Evolutionary conservation across 768 basidiomycete genomes (phyloP), one percentile per base, ranked within the genome.

Genomic region (Mycena sanguinolenta): DNA sequence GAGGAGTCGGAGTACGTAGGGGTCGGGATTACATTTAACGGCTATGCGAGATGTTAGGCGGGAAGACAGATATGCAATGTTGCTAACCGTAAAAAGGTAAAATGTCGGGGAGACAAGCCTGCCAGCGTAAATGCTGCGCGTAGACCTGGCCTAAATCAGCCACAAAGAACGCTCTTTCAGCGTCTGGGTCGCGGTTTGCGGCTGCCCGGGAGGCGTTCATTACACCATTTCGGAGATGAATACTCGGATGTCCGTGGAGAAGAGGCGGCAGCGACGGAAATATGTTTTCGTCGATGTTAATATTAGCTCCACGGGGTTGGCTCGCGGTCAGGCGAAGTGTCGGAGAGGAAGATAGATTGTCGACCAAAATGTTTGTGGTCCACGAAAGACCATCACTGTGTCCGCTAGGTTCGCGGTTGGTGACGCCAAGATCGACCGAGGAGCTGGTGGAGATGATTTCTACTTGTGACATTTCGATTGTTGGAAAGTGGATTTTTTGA

Each of bases 11-110:
- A 99, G 85, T 62, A 99, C 91, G 77, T 95, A 95, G 5, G 96
- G 96, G 77, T 99, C 97, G 21, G 98, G 97, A 83, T 99, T 99
- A 83, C 96, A 98, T 84, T 99, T 99, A 78, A 99, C 90, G 67
- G 98, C 96, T 96, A 78, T 70, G 67, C 57, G 52, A 73, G 34
- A 75, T 55, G 76, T 77, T 75, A 69, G 67, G 53, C 63, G 75
- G 69, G 75, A 75, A 69, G 75, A 72, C 49, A 63, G 19, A 73
- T 59, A 46, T 49, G 30, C 19, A n/a, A 66, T 70, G 58, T 49
- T 69, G 59, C 59, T 69, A 73, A 95, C 95, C 97, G 81, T 97
- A 98, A 84, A 95, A 97, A 16, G 96, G 95, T 74, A 95, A 91
- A 27, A 98, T 90, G 65, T 93, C 89, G 8, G 95, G 92, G 17